These are phyloP conservation scores for Plasmodium knowlesi DNA, from an alignment of 169 alveolate species.

Conservation along the genomic window DNA sequence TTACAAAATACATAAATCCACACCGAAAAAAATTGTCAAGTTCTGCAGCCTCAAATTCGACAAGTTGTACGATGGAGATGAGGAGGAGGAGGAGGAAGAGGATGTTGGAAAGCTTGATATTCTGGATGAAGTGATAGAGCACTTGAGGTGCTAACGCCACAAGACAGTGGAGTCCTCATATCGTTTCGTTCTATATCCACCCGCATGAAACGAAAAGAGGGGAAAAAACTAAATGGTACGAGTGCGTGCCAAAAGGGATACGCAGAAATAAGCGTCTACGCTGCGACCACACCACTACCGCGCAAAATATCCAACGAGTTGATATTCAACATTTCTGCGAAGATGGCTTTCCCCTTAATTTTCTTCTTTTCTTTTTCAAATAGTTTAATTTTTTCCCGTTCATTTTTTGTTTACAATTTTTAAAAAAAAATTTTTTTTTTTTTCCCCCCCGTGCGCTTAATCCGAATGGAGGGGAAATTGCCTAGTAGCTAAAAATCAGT, in stretches of 20 bases:
- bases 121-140: neutral
- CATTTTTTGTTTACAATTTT: neutral
- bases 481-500: neutral
- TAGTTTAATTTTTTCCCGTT: neutral
- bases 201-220: too few species aligned
- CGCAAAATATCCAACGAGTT: neutral
- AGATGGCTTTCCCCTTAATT: neutral
- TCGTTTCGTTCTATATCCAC: neutral
- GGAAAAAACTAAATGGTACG: neutral
- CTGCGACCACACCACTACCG: neutral
- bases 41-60: neutral
- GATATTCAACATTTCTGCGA: neutral
- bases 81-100: constrained; percentile 6
- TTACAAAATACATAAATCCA: neutral
- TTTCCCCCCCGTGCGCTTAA: neutral
- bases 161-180: neutral
- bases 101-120: neutral
- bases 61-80: neutral
- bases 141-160: neutral
- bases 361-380: neutral
- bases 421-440: neutral
- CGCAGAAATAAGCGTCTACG: neutral
- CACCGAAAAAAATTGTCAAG: neutral
- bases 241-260: neutral
- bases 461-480: neutral